phyloP scores from a whole-genome alignment of 345 rosid species.

The Capsella bursapastoris region DNA sequence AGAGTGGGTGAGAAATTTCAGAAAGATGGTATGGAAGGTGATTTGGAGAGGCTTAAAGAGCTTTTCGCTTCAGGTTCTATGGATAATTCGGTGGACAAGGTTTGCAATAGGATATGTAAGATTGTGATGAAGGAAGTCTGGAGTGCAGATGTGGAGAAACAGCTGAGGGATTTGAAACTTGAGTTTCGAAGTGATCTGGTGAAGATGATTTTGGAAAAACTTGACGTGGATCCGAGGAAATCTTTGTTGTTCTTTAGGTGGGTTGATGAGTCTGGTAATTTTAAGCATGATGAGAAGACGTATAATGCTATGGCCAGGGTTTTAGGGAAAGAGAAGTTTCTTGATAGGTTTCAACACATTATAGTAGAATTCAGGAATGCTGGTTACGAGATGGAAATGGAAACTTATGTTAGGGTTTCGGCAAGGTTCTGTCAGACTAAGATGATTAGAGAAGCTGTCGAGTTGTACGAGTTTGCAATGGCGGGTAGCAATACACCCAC shows the following conservation, averaged over 20 bases:
- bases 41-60: conserved; percentile 64
- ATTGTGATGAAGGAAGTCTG: conserved; percentile 72
- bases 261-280: conserved; percentile 63
- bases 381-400: conserved; percentile 71
- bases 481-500: conserved; percentile 69
- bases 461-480: conserved; percentile 59
- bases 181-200: conserved; percentile 56
- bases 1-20: conserved; percentile 60
- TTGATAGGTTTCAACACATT: conserved; percentile 77
- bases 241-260: conserved; percentile 79
- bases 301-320: conserved; percentile 77
- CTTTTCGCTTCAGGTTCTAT: conserved; percentile 68
- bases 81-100: conserved; percentile 59
- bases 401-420: conserved; percentile 59
- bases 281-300: conserved; percentile 60
- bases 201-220: conserved; percentile 62
- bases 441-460: conserved; percentile 38
- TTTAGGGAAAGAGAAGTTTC: conserved; percentile 79
- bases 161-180: conserved; percentile 53
- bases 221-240: conserved; percentile 68
- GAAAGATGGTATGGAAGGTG: conserved; percentile 58
- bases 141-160: conserved; percentile 64
- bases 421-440: conserved; percentile 45
- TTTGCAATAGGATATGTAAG: conserved; percentile 64
- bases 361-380: conserved; percentile 60